These are phyloP conservation scores for Metschnikowia continentalis DNA, from an alignment of 805 yeast species.

Conservation along the genomic window DNA sequence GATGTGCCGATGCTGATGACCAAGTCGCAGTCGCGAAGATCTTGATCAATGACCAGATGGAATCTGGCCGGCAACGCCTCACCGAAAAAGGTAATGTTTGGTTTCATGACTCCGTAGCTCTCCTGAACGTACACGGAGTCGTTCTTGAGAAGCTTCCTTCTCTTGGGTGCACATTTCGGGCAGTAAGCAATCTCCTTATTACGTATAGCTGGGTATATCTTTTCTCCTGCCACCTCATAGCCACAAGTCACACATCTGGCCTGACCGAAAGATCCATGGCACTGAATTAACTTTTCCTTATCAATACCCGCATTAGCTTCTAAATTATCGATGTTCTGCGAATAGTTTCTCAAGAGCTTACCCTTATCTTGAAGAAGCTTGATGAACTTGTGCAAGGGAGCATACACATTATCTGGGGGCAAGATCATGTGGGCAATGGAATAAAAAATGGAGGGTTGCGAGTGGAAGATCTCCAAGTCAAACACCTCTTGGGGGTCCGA, in stretches of 20 bases:
- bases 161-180: slow-evolving; percentile 53
- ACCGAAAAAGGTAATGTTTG: slow-evolving; percentile 90
- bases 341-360: slow-evolving; percentile 76
- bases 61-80: slow-evolving; percentile 72
- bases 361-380: slow-evolving; percentile 68
- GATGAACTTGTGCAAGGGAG: slow-evolving; percentile 82
- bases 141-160: slow-evolving; percentile 26
- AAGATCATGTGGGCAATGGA: slow-evolving; percentile 81
- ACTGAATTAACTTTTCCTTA: slow-evolving; percentile 68
- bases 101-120: slow-evolving; percentile 80
- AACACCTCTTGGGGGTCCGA: slow-evolving; percentile 91
- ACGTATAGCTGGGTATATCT: slow-evolving; percentile 57
- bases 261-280: slow-evolving; percentile 89
- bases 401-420: slow-evolving; percentile 63
- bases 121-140: slow-evolving; percentile 37
- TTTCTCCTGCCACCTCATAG: slow-evolving; percentile 60
- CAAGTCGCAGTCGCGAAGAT: slow-evolving; percentile 67
- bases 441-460: slow-evolving; percentile 77
- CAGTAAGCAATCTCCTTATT: slow-evolving; percentile 64
- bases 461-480: slow-evolving; percentile 63
- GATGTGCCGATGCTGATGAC: slow-evolving; percentile 87
- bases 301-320: slow-evolving; percentile 77
- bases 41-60: slow-evolving; percentile 56
- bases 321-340: slow-evolving; percentile 86
- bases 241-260: slow-evolving; percentile 83